Conservation (phyloP, 2,329 filamentous ascomycete genomes). For the Aspergillus unguis region DNA sequence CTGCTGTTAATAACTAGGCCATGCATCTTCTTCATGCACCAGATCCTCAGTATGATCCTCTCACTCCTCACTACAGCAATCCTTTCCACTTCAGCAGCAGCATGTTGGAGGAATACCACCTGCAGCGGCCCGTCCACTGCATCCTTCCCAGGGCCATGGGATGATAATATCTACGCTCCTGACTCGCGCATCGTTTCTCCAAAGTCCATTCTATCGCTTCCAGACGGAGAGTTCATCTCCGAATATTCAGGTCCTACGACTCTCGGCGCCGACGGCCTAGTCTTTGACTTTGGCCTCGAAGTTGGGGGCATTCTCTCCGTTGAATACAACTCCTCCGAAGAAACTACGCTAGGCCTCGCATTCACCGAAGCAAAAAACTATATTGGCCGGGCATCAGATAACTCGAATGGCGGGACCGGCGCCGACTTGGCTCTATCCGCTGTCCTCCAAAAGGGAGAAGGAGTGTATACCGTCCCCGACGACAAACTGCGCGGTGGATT, state of each 20-base stretch:
- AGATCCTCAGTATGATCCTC: background rate
- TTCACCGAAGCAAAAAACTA: conserved; percentile 50
- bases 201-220: conserved; percentile 40
- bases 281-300: conserved; percentile 59
- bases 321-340: conserved; percentile 20
- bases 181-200: conserved; percentile 51
- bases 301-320: conserved; percentile 50
- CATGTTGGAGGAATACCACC: conserved; percentile 55
- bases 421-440: conserved; percentile 43
- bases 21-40: background rate
- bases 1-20: background rate
- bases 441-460: conserved; percentile 33
- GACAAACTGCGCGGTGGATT: conserved; percentile 44
- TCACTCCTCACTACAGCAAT: background rate
- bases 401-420: conserved; percentile 46
- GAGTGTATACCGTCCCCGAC: conserved; percentile 40
- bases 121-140: conserved; percentile 51
- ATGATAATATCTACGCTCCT: conserved; percentile 57
- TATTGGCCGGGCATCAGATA: conserved; percentile 48
- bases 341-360: conserved; percentile 41
- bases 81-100: background rate
- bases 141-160: conserved; percentile 58
- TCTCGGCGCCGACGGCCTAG: conserved; percentile 39
- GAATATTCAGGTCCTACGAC: conserved; percentile 21
- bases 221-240: conserved; percentile 23